These are phyloP conservation scores for Bryoglossum gracile DNA, from an alignment of 495 filamentous ascomycete genomes.

Conservation along the genomic window DNA sequence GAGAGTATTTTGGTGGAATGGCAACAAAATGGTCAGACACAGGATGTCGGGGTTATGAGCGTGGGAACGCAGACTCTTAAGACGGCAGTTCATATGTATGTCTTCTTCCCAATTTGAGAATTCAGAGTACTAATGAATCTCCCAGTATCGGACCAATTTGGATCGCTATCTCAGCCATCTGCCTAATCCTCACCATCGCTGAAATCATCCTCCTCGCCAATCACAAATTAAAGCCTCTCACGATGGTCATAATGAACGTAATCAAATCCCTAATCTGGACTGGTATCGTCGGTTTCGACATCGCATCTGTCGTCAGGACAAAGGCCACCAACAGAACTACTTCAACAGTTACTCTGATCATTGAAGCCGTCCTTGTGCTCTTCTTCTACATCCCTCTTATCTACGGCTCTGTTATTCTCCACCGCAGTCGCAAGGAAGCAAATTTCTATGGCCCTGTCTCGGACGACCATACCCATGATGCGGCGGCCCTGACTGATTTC, in stretches of 20 bases:
- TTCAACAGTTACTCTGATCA: conserved; percentile 2
- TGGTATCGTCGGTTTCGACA: conserved; percentile 21
- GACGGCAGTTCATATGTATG: not conserved
- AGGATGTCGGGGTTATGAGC: not conserved
- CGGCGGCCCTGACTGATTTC: not conserved
- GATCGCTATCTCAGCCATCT: conserved; percentile 16
- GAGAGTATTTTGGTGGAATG: conserved; percentile 1
- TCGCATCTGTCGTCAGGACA: conserved; percentile 7
- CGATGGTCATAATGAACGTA: conserved; percentile 26
- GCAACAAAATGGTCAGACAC: not conserved
- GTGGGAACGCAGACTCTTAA: not conserved
- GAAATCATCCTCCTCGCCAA: conserved; percentile 27
- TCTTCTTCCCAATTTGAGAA: not conserved
- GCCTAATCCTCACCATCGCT: conserved; percentile 24
- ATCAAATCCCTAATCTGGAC: conserved; percentile 28
- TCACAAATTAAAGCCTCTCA: conserved; percentile 26
- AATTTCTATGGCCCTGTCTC: conserved; percentile 18
- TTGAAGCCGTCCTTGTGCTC: conserved; percentile 18
- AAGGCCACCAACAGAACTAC: not conserved
- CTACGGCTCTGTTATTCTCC: conserved; percentile 30
- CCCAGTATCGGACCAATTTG: conserved; percentile 16
- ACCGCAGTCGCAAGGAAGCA: conserved; percentile 24
- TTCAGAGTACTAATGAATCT: not conserved
- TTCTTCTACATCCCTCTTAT: conserved; percentile 28
- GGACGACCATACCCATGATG: not conserved